phyloP scores from a whole-genome alignment of 768 basidiomycete genomes.

The Termitomyces sp. region DNA sequence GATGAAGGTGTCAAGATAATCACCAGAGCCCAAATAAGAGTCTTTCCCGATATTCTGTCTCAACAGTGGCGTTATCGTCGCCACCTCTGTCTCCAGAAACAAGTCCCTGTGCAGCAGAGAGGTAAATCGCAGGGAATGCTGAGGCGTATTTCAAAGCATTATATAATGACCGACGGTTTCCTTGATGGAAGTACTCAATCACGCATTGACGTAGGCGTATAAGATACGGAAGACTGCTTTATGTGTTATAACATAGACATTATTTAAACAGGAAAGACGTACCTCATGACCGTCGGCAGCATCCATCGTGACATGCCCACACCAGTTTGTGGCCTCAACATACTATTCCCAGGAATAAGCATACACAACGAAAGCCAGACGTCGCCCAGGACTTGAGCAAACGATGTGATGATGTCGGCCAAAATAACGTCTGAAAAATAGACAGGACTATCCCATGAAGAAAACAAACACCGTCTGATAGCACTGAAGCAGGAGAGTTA shows the following conservation, averaged over 20 bases:
- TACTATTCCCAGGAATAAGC: slow-evolving; percentile 79
- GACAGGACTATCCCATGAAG: slow-evolving; percentile 53
- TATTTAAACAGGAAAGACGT: slow-evolving; percentile 12
- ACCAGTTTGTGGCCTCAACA: slow-evolving; percentile 57
- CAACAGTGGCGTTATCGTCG: slow-evolving; percentile 32
- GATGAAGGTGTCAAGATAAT: slow-evolving; percentile 14
- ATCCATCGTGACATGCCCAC: slow-evolving; percentile 70
- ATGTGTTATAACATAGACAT: slow-evolving; percentile 1
- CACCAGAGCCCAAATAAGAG: slow-evolving; percentile 83
- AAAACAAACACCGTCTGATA: slow-evolving; percentile 67
- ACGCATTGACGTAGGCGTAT: slow-evolving; percentile 94
- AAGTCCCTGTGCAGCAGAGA: slow-evolving; percentile 85
- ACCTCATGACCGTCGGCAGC: slow-evolving; percentile 87
- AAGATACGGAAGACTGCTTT: slow-evolving; percentile 73
- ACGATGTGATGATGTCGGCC: slow-evolving; percentile 94
- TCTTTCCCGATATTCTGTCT: slow-evolving; percentile 71
- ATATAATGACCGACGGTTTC: slow-evolving; percentile 68
- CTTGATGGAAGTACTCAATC: slow-evolving; percentile 66
- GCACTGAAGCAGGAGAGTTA: slow-evolving; percentile 39
- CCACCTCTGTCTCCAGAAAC: slow-evolving; percentile 56
- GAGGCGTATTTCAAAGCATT: slow-evolving; percentile 97
- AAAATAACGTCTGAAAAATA: slow-evolving; percentile 91
- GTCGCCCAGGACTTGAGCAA: slow-evolving; percentile 95
- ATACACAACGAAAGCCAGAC: slow-evolving; percentile 85
- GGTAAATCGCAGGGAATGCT: slow-evolving; percentile 92